Percentiles rank a stretch among this genome's conserved stretches.
Conservation (phyloP, 257 asterid species). For the Nicotiana obtusifolia region DNA sequence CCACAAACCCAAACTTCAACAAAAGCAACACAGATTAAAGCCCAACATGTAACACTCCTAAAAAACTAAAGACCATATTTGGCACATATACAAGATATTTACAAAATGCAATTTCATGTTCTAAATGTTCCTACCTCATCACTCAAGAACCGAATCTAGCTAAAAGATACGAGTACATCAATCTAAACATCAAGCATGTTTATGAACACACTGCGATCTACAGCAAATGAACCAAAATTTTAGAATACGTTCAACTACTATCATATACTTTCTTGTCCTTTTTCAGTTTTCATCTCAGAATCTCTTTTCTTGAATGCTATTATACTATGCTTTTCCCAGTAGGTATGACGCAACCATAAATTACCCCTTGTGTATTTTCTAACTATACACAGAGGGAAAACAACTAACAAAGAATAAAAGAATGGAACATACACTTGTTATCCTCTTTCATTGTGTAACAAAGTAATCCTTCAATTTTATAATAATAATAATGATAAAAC, state of each 20-base stretch:
- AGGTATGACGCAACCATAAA: background rate
- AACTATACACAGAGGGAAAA: background rate
- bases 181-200: background rate
- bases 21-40: background rate
- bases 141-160: background rate
- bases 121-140: background rate
- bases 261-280: background rate
- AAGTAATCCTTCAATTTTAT: background rate
- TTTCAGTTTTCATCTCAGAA: background rate
- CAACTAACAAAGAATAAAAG: background rate
- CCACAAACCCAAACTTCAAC: constrained; percentile 29
- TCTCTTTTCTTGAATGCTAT: background rate
- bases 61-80: background rate
- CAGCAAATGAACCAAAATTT: background rate
- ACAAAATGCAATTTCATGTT: background rate
- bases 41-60: background rate
- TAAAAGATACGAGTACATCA: background rate
- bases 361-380: background rate
- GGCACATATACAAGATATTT: background rate
- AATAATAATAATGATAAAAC: background rate
- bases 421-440: background rate
- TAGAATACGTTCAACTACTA: background rate
- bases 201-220: background rate
- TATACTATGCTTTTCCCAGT: background rate
- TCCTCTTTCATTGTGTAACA: background rate